Percentiles rank a stretch among this genome's conserved stretches.
Conservation (phyloP, 805 yeast species). For the Candida succiphila region DNA sequence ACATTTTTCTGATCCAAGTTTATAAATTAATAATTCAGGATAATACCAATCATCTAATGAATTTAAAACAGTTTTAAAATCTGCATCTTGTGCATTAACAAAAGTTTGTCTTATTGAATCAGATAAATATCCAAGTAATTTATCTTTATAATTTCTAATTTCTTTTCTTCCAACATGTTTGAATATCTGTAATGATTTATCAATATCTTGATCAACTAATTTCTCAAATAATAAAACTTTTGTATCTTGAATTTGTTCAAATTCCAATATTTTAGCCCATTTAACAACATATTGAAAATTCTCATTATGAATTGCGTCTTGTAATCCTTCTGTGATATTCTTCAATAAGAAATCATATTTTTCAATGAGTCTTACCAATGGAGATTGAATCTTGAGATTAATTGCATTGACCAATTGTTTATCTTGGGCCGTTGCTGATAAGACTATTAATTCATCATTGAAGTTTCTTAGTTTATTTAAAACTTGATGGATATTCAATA, state of each 20-base stretch:
- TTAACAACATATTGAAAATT: conserved; percentile 62
- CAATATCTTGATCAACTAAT: conserved; percentile 8
- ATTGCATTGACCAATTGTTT: no score
- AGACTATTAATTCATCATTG: conserved; percentile 58
- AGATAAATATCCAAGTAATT: conserved; percentile 50
- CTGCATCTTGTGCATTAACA: conserved; percentile 47
- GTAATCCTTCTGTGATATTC: conserved; percentile 50
- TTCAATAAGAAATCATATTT: conserved; percentile 57
- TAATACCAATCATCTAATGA: conserved; percentile 71
- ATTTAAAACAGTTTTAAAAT: conserved; percentile 40
- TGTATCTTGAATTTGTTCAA: conserved; percentile 72
- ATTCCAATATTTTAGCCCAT: conserved; percentile 66
- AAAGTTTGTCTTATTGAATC: conserved; percentile 59
- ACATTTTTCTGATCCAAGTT: conserved; percentile 42
- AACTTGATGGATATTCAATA: conserved; percentile 60
- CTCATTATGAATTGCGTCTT: conserved; percentile 64
- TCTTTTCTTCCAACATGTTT: conserved; percentile 30
- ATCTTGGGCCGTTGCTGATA: conserved; percentile 29
- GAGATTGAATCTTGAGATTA: conserved; percentile 45
- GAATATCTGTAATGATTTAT: conserved; percentile 14
- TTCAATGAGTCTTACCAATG: conserved; percentile 36
- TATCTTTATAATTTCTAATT: conserved; percentile 50
- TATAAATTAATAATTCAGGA: conserved; percentile 63
- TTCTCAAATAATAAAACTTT: conserved; percentile 26
- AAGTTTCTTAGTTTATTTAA: conserved; percentile 68